These are phyloP conservation scores for Perkinsela sp. DNA, from an alignment of 208 protist species.

Conservation along the genomic window DNA sequence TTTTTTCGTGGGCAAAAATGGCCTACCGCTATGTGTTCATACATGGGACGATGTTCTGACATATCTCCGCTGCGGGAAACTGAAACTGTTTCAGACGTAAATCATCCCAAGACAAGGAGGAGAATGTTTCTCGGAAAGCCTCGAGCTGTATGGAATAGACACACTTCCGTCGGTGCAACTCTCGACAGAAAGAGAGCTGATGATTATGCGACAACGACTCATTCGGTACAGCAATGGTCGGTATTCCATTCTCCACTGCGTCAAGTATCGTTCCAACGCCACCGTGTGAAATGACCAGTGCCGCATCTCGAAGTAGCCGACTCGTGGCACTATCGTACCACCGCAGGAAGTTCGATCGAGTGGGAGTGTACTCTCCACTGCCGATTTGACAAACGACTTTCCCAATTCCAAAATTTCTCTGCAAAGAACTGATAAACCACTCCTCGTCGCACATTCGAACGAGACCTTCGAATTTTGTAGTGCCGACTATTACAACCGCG, in stretches of 20 bases:
- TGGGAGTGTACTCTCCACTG: constrained; percentile 2
- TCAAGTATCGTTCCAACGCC: constrained; percentile 69
- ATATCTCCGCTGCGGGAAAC: not conserved
- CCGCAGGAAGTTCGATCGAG: not conserved
- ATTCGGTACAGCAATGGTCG: constrained; percentile 52
- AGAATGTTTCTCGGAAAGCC: not conserved
- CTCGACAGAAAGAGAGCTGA: constrained; percentile 11
- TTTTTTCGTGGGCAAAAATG: too few relatives aligned
- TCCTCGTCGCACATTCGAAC: constrained; percentile 13
- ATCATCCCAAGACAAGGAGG: not conserved
- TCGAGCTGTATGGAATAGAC: not conserved
- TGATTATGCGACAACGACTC: constrained; percentile 54
- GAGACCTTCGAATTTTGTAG: constrained; percentile 34
- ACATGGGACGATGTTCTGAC: not conserved
- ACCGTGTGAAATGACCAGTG: constrained; percentile 48
- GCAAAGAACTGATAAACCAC: constrained; percentile 9
- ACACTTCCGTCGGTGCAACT: not conserved
- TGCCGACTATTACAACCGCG: constrained; percentile 58
- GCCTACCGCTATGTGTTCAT: too few relatives aligned
- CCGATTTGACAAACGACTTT: constrained; percentile 41
- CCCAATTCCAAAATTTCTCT: constrained; percentile 11
- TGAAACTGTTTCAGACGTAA: not conserved
- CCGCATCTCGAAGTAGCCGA: constrained; percentile 12
- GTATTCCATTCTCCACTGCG: constrained; percentile 16
- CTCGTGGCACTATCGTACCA: not conserved